These are phyloP conservation scores for Trifolium fragiferum DNA, from an alignment of 306 rosid species.

Conservation along the genomic window DNA sequence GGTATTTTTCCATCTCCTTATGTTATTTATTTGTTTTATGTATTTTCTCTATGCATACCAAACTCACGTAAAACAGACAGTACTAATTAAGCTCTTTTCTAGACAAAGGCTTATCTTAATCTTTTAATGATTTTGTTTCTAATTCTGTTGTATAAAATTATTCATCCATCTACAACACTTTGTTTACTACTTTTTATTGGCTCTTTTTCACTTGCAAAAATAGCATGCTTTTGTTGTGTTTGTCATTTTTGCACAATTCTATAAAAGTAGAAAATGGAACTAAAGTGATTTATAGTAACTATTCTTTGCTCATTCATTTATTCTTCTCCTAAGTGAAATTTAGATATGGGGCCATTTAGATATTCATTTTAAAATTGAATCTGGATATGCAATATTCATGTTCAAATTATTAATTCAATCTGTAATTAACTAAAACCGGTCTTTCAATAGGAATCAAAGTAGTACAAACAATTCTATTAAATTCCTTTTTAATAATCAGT, in stretches of 20 bases:
- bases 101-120: background rate
- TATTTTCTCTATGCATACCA: too few species aligned
- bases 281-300: background rate
- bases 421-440: too few species aligned
- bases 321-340: too few species aligned
- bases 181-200: background rate
- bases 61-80: too few species aligned
- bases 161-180: background rate
- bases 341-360: too few species aligned
- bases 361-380: too few species aligned
- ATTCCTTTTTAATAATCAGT: background rate
- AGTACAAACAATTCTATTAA: background rate
- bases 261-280: background rate
- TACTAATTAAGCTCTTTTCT: background rate
- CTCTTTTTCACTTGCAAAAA: background rate
- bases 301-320: too few species aligned
- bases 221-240: background rate
- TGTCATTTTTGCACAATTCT: background rate
- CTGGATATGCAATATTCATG: too few species aligned
- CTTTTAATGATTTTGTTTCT: background rate
- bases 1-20: background rate
- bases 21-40: too few species aligned
- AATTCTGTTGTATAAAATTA: background rate
- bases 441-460: too few species aligned
- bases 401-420: too few species aligned